Evolutionary conservation across 306 rosid species (phyloP), one percentile per base, ranked within the genome.

Genomic region (Medicago arabica): DNA sequence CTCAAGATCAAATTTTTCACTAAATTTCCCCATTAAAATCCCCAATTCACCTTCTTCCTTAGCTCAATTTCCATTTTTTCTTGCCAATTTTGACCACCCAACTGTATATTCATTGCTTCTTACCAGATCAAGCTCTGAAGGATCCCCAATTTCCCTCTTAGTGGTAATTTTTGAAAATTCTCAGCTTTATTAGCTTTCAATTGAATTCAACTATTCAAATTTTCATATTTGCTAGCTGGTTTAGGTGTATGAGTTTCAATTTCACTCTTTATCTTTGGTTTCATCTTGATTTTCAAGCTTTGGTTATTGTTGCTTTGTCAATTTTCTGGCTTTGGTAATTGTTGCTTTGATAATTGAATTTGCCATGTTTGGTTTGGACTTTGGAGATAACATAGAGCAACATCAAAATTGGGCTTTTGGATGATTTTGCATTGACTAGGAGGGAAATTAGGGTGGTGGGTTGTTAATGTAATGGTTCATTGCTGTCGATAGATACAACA

Each of bases 61-160:
- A 6, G 15, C 71, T 19, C 58, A 18, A 72, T 59, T 58, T 67
- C 76, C 3, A 41, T 8, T 53, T 72, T 72, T 54, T 57, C 28
- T 28, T 23, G 16, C 72, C 49, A 38, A 72, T 54, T 59, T 58
- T 61, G 23, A 50, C 49, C 72, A 18, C 62, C 10, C 16, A 19
- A 65, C 19, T 47, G 58, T 38, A 64, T 40, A 47, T 47, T 38
- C 77, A n/a, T 57, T 28, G 79, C 54, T 23, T 44, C 60, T 60
- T 6, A 6, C 74, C 62, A 76, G 89, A 84, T 91, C 94, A 39
- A n/a, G 78, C 79, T 65, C 44, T 72, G 78, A 70, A 81, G 67
- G 67, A 58, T 64, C 67, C 41, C 51, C 55, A 44, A 51, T 63
- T 13, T 66, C 61, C 54, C 38, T 50, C 18, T 68, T 25, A 69